Percentiles rank a stretch among this genome's conserved stretches.
Evolutionary conservation across 495 filamentous ascomycete genomes (phyloP).

Genomic region (Penicillium cinerascens): DNA sequence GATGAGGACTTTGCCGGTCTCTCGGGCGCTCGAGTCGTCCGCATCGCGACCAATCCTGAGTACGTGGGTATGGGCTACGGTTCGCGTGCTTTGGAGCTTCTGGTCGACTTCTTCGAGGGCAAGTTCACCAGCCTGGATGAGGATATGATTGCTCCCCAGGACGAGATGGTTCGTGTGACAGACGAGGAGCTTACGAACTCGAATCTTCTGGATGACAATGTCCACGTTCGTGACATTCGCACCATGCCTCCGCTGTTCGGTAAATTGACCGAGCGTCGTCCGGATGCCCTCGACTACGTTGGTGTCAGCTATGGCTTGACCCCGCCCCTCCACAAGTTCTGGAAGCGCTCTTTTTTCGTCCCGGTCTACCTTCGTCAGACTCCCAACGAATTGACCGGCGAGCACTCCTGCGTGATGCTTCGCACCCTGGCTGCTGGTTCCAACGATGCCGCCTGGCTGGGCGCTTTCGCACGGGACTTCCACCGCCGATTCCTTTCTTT

Average conservation of each 20-base stretch:
- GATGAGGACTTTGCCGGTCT: conserved; percentile 94
- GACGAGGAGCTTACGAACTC: conserved; percentile 78
- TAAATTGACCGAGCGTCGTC: conserved; percentile 77
- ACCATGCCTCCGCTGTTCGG: conserved; percentile 92
- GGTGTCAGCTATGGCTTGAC: conserved; percentile 96
- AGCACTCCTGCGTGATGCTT: conserved; percentile 98
- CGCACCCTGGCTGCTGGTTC: conserved; percentile 59
- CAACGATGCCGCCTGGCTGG: conserved; percentile 75
- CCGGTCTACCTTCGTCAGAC: conserved; percentile 97
- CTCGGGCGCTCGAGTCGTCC: conserved; percentile 86
- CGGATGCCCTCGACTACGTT: conserved; percentile 81
- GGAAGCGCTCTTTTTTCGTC: conserved; percentile 81
- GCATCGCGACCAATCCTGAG: conserved; percentile 95
- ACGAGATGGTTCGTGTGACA: conserved; percentile 73
- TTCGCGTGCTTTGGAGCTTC: conserved; percentile 76
- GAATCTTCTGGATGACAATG: conserved; percentile 77
- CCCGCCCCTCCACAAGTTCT: conserved; percentile 86
- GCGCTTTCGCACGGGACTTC: conserved; percentile 88
- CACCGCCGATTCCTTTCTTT: conserved; percentile 84
- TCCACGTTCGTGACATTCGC: conserved; percentile 85
- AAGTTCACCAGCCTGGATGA: conserved; percentile 84
- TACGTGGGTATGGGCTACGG: conserved; percentile 95
- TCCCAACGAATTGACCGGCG: conserved; percentile 90
- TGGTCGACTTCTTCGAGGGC: conserved; percentile 91
- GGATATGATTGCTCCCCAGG: conserved; percentile 41